Percentiles rank a stretch among this genome's conserved stretches.
These are phyloP conservation scores for Arthrinium phaeospermum DNA, from an alignment of 2,329 filamentous ascomycete genomes.

Conservation along the genomic window DNA sequence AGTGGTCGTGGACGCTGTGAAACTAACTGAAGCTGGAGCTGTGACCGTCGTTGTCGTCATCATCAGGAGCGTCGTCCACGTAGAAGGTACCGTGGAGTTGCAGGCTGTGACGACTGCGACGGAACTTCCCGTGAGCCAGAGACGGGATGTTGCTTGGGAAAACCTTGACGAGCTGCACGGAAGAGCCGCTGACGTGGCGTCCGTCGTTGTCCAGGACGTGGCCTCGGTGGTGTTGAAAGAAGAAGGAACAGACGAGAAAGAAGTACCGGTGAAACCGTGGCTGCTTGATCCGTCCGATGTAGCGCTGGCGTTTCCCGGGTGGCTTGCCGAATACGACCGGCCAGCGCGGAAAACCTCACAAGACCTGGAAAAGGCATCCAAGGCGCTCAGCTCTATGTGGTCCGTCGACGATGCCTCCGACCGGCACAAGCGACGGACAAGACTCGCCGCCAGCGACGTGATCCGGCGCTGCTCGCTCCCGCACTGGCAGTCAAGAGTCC, in stretches of 20 bases:
- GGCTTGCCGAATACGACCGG: neutral
- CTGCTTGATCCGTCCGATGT: neutral
- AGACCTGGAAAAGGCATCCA: neutral
- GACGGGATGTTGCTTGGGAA: neutral
- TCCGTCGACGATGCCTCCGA: neutral
- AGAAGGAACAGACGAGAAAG: neutral
- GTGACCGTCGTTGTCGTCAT: neutral
- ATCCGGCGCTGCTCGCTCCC: neutral
- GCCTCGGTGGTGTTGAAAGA: neutral
- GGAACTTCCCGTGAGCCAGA: neutral
- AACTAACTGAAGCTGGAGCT: neutral
- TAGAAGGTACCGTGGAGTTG: neutral
- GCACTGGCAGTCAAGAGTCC: constrained; percentile 2
- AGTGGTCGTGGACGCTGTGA: neutral
- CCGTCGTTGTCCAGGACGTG: neutral
- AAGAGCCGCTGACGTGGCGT: constrained; percentile 1
- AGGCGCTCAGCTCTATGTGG: neutral
- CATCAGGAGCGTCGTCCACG: neutral
- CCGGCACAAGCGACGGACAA: neutral
- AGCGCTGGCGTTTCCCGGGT: neutral
- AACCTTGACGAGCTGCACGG: neutral
- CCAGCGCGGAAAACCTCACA: neutral
- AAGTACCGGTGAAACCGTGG: neutral
- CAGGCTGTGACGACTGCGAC: neutral
- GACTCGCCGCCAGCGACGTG: neutral